phyloP scores from a whole-genome alignment of 2,329 filamentous ascomycete genomes.

The Berkeleyomyces rouxiae region DNA sequence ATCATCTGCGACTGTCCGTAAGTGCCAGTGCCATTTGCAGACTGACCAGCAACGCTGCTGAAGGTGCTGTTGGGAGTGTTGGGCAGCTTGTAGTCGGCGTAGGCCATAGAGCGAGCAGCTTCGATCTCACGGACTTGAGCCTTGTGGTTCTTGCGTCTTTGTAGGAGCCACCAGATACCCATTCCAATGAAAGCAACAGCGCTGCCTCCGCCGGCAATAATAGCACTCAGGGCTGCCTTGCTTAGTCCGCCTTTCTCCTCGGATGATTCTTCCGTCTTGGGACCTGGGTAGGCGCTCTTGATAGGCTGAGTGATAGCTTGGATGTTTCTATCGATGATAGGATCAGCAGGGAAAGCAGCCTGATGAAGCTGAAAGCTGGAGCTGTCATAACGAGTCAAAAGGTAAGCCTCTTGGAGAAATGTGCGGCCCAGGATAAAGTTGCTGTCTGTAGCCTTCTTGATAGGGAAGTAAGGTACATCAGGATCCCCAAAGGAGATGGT shows the following conservation, averaged over 20 bases:
- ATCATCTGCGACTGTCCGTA: not conserved
- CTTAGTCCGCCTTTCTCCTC: constrained; percentile 19
- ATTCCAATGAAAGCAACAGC: constrained; percentile 20
- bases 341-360: constrained; percentile 33
- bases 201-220: constrained; percentile 28
- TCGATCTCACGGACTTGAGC: not conserved
- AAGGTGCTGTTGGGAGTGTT: constrained; percentile 18
- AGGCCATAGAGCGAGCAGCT: constrained; percentile 11
- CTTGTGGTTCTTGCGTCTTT: constrained; percentile 21
- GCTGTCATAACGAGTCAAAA: constrained; percentile 40
- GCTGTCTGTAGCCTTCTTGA: constrained; percentile 37
- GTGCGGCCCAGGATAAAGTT: constrained; percentile 48
- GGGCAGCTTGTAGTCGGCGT: constrained; percentile 14
- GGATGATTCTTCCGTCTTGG: constrained; percentile 16
- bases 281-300: constrained; percentile 31
- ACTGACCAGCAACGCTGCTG: constrained; percentile 23
- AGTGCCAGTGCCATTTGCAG: constrained; percentile 17
- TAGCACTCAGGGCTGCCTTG: constrained; percentile 27
- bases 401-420: constrained; percentile 53
- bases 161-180: constrained; percentile 22
- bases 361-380: constrained; percentile 38
- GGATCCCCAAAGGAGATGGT: constrained; percentile 28
- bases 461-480: constrained; percentile 45
- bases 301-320: constrained; percentile 21
- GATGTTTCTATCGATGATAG: constrained; percentile 26